Evolutionary conservation across 805 yeast species (phyloP).

Genomic region (Ogataea pignaliae): DNA sequence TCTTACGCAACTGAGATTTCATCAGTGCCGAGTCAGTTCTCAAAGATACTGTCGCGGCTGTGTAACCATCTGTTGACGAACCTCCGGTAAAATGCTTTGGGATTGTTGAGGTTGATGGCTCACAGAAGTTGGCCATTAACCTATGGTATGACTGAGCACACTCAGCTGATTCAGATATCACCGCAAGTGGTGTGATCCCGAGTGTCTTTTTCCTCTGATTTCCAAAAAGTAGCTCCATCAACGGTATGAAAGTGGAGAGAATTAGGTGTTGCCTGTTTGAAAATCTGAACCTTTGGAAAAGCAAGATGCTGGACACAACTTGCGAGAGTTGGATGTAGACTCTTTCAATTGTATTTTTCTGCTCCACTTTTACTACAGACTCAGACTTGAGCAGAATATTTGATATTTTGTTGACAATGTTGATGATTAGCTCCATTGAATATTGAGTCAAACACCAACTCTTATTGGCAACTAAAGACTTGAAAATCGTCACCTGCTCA

Average conservation of each 20-base stretch:
- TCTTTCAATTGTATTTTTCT: not conserved
- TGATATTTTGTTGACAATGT: slow-evolving; percentile 11
- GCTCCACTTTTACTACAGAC: not conserved
- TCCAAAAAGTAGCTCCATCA: slow-evolving; percentile 44
- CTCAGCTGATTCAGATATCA: slow-evolving; percentile 16
- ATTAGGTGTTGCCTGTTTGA: slow-evolving; percentile 71
- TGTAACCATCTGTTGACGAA: slow-evolving; percentile 21
- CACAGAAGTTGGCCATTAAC: slow-evolving; percentile 64
- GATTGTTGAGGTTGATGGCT: slow-evolving; percentile 45
- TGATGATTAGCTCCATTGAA: slow-evolving; percentile 46
- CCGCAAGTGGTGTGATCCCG: not conserved
- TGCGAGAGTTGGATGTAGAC: slow-evolving; percentile 11
- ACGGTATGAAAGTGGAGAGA: slow-evolving; percentile 40
- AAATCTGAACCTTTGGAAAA: slow-evolving; percentile 66
- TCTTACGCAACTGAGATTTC: slow-evolving; percentile 59
- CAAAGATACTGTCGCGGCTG: slow-evolving; percentile 30
- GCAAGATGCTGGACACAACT: slow-evolving; percentile 53
- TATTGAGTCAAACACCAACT: slow-evolving; percentile 64
- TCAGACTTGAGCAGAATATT: slow-evolving; percentile 2
- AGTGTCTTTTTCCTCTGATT: slow-evolving; percentile 4
- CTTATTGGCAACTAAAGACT: slow-evolving; percentile 41
- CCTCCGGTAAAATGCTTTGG: not conserved
- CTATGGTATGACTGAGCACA: slow-evolving; percentile 53
- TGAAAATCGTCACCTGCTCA: slow-evolving; percentile 31
- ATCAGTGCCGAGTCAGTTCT: slow-evolving; percentile 52